These are phyloP conservation scores for Grifola frondosa DNA, from an alignment of 1,284 basidiomycete species.

Conservation along the genomic window DNA sequence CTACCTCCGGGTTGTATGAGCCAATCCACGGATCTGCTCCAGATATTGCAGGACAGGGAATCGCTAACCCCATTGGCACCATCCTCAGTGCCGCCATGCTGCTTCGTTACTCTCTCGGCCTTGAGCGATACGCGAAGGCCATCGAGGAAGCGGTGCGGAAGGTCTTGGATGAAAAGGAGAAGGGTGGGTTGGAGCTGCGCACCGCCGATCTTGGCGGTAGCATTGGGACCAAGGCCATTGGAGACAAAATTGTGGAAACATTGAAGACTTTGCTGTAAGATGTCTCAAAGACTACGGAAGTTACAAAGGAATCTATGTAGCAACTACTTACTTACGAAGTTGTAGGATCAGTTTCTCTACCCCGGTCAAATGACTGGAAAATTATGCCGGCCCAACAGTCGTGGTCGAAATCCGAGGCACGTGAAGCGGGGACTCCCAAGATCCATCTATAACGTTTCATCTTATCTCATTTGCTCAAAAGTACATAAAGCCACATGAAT, in stretches of 20 bases:
- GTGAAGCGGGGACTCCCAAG: no score
- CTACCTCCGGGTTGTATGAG: constrained; percentile 89
- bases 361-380: no score
- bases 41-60: constrained; percentile 92
- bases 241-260: constrained; percentile 81
- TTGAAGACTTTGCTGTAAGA: constrained; percentile 63
- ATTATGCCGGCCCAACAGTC: no score
- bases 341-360: no score
- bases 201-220: constrained; percentile 90
- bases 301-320: no score
- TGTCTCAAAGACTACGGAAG: no score
- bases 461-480: no score
- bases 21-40: constrained; percentile 96
- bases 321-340: no score
- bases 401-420: no score
- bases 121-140: constrained; percentile 79
- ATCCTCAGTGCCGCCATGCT: constrained; percentile 97
- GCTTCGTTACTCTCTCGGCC: constrained; percentile 90
- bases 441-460: no score
- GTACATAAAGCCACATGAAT: no score
- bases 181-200: constrained; percentile 79
- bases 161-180: constrained; percentile 74
- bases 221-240: constrained; percentile 75
- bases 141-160: constrained; percentile 90
- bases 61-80: constrained; percentile 97